Base-by-base conservation (phyloP, 768 basidiomycete genomes). In the Tricholoma flavovirens region DNA sequence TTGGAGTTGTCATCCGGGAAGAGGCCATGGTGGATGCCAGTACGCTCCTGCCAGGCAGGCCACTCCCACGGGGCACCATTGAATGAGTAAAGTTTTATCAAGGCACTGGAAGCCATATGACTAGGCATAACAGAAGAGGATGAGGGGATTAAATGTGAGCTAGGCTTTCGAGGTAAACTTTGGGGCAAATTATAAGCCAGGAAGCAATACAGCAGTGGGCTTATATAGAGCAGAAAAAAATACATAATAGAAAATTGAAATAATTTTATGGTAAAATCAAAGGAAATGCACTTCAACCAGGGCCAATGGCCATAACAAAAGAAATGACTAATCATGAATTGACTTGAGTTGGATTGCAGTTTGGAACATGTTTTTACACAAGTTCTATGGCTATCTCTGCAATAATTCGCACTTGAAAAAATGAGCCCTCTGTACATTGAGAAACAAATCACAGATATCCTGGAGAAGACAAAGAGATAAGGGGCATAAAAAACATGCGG, bases 1-100 rank as follows among this genome's bases (percentile, higher is more conserved):
- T 22, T 2, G 54, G 55, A 15, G 60, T 64, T 61, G 22, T 66
- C 62, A 4, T 24, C 26, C 10, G 62, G 61, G 46, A 69, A 69
- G 9, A 69, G 58, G 15, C 66, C 65, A n/a, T n/a, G n/a, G n/a
- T n/a, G n/a, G n/a, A n/a, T n/a, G n/a, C n/a, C n/a, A n/a, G n/a
- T n/a, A n/a, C n/a, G n/a, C n/a, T n/a, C n/a, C n/a, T n/a, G n/a
- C n/a, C n/a, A n/a, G n/a, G n/a, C n/a, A n/a, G n/a, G n/a, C n/a
- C n/a, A n/a, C n/a, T n/a, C n/a, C n/a, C n/a, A n/a, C n/a, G n/a
- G n/a, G n/a, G n/a, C n/a, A 33, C 56, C 59, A 7, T 50, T 38
- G 1, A 49, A 12, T 10, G 35, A 56, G 43, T 51, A 63, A 14
- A 66, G 56, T 19, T 59, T 53, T 2, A 64, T 43, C 0, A 67